Percentiles rank a stretch among this genome's conserved stretches.
These are phyloP conservation scores for Acacia confusa DNA, from an alignment of 306 rosid species.

Conservation along the genomic window DNA sequence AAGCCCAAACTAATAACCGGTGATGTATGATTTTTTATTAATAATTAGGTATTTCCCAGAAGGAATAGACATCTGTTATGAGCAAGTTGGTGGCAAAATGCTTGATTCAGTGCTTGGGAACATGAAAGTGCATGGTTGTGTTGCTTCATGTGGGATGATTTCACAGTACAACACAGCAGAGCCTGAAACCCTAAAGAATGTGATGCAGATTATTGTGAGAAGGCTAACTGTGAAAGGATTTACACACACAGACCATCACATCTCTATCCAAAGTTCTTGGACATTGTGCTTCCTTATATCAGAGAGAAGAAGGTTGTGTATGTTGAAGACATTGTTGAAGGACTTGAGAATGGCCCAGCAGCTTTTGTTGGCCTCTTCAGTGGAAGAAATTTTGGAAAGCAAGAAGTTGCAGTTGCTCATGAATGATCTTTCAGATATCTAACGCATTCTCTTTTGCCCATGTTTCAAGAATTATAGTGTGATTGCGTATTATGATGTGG, in stretches of 20 bases:
- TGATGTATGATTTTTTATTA: background rate
- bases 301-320: conserved; percentile 35
- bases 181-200: conserved; percentile 29
- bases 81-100: conserved; percentile 45
- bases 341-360: conserved; percentile 39
- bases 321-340: conserved; percentile 43
- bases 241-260: conserved; percentile 30
- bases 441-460: no score
- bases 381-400: conserved; percentile 33
- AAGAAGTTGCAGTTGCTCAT: no score
- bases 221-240: conserved; percentile 39
- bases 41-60: conserved; percentile 35
- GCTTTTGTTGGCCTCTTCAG: conserved; percentile 38
- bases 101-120: conserved; percentile 41
- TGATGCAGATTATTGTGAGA: conserved; percentile 27
- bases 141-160: conserved; percentile 36
- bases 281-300: conserved; percentile 32
- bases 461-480: no score
- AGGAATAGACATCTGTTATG: conserved; percentile 37
- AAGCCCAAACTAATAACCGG: background rate
- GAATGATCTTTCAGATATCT: conserved; percentile 8
- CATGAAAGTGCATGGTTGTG: conserved; percentile 28
- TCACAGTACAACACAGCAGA: conserved; percentile 38
- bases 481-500: no score
- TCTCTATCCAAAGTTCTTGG: conserved; percentile 36